Evolutionary conservation across 345 rosid species (phyloP).

Genomic region (Ceriops decandra): DNA sequence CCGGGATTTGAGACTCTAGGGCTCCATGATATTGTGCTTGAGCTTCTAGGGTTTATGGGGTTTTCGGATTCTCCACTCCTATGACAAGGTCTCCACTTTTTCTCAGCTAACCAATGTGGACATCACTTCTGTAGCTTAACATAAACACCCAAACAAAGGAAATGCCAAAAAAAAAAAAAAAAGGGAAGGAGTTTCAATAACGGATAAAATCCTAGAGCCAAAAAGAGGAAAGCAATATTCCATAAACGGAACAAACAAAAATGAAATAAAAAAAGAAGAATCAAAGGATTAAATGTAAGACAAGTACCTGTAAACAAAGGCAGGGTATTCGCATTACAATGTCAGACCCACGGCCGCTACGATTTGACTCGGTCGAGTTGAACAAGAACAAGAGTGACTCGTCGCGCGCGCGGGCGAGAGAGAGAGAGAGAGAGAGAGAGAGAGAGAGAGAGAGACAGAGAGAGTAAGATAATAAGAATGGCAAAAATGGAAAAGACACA

Average conservation of each 20-base stretch:
- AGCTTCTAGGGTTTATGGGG: conserved; percentile 41
- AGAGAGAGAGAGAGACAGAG: too few relatives aligned
- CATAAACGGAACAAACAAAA: neutral
- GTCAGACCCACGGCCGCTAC: neutral
- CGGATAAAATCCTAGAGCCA: neutral
- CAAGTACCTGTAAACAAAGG: neutral
- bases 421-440: neutral
- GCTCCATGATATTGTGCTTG: conserved; percentile 39
- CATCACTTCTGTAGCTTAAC: conserved; percentile 25
- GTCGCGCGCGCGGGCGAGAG: too few relatives aligned
- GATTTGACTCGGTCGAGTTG: conserved; percentile 2
- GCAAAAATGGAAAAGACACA: neutral
- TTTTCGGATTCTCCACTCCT: conserved; percentile 34
- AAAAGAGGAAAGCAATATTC: neutral
- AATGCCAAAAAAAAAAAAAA: neutral
- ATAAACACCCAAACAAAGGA: conserved; percentile 1
- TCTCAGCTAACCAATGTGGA: conserved; percentile 4
- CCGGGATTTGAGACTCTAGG: conserved; percentile 27
- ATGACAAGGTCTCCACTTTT: neutral
- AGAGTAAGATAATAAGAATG: neutral
- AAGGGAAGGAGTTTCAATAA: neutral
- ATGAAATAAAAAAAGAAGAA: neutral
- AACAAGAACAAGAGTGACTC: neutral
- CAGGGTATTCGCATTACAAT: conserved; percentile 5
- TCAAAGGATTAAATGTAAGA: neutral